These are phyloP conservation scores for Heterobasidion irregulare DNA, from an alignment of 1,284 basidiomycete genomes.

Conservation along the genomic window DNA sequence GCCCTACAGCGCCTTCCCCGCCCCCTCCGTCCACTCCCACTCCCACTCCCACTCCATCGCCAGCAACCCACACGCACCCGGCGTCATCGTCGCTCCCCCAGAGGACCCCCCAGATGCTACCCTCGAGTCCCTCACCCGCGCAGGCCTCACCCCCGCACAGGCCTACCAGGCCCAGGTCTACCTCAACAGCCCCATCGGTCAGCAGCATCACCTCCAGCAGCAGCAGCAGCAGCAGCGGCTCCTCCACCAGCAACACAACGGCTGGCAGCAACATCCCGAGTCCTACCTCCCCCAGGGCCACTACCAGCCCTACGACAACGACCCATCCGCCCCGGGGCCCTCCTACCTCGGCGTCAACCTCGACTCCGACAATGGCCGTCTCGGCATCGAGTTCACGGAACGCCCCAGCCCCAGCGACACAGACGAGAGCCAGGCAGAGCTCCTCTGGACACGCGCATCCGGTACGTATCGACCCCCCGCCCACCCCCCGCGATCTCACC, in stretches of 20 bases:
- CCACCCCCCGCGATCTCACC: background rate
- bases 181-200: conserved; percentile 28
- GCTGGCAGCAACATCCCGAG: conserved; percentile 8
- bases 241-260: conserved; percentile 1
- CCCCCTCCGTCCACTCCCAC: conserved; percentile 16
- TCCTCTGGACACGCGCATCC: conserved; percentile 44
- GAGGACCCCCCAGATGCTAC: conserved; percentile 48
- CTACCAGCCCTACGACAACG: conserved; percentile 6
- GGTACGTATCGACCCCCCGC: background rate
- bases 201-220: conserved; percentile 9
- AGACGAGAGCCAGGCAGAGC: conserved; percentile 43
- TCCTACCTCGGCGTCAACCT: conserved; percentile 43
- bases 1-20: conserved; percentile 14
- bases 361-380: conserved; percentile 38
- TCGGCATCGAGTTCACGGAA: conserved; percentile 49
- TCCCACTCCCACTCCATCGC: conserved; percentile 12
- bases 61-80: conserved; percentile 3
- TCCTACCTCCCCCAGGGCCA: conserved; percentile 12
- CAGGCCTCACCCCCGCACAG: conserved; percentile 66
- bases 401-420: conserved; percentile 30
- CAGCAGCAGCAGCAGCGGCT: background rate
- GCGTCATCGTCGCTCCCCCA: conserved; percentile 37
- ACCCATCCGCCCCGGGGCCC: conserved; percentile 19
- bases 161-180: conserved; percentile 73
- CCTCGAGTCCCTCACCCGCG: conserved; percentile 36